Evolutionary conservation across 208 protist genomes (phyloP), one percentile per base, ranked within the genome.

Genomic region (Acanthamoeba healyi): DNA sequence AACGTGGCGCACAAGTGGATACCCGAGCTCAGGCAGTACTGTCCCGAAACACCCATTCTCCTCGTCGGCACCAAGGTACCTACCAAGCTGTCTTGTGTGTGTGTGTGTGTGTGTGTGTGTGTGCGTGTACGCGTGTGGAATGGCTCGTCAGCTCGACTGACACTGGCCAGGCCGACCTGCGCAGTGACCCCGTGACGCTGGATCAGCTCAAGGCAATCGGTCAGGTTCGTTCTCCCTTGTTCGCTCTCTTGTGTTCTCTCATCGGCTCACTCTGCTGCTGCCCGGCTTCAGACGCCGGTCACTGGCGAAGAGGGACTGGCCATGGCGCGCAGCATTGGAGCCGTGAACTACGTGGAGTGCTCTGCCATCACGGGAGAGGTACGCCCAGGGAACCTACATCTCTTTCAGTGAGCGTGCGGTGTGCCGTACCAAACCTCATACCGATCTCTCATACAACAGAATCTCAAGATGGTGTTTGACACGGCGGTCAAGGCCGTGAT

Each of bases 11-110:
- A 98, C 82, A 98, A 98, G 70, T 99, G 96, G 70, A 94, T 97
- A 0, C 93, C 96, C 10, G 95, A 98, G 70, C 97, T 99, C 4
- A 96, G 98, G 95, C 96, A 96, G 15, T 96, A 98, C 3, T 98
- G 97, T 70, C 98, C 97, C 22, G 38, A 58, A n/a, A 98, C 98
- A 70, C 96, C 98, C 34, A 98, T 98, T 96, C 95, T 98, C 58
- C 96, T 99, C n/a, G 98, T 98, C 74, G 98, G 99, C 95, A 98
- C 98, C 34, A 99, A 99, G 44, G 44, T 84, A 49, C 44, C 51
- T 7, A 56, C 10, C 51, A 2, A 7, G 4, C 22, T 22, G 1
- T 22, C 15, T 22, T 17, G 1, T 7, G 12, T 6, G 1, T 56
- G 51, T 56, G 51, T n/a, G n/a, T n/a, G n/a, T n/a, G n/a, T n/a